A percentile compares a stretch with the other conserved stretches of the same genome.
phyloP scores from a whole-genome alignment of 2,329 filamentous ascomycete species.

The Paraphoma chrysanthemicola region DNA sequence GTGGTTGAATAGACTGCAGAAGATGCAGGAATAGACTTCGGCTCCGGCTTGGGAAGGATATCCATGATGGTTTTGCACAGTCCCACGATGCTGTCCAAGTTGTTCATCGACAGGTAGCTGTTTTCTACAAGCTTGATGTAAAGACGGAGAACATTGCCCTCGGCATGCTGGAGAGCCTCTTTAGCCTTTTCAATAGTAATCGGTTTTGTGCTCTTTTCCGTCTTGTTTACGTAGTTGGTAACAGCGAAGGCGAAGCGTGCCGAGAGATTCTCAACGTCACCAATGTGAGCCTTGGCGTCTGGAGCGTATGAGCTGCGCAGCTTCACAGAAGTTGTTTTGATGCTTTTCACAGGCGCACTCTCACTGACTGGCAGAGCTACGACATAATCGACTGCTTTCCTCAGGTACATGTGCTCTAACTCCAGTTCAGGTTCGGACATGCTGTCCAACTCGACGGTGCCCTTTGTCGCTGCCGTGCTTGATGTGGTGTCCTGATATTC shows the following conservation, averaged over 20 bases:
- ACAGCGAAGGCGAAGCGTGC: slow-evolving; percentile 27
- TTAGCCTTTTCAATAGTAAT: slow-evolving; percentile 18
- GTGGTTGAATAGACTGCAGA: not conserved
- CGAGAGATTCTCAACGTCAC: slow-evolving; percentile 20
- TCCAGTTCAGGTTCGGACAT: slow-evolving; percentile 15
- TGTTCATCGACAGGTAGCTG: slow-evolving; percentile 23
- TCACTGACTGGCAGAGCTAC: slow-evolving; percentile 12
- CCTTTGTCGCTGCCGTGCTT: no score
- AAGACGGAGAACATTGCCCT: slow-evolving; percentile 32
- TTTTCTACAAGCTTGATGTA: slow-evolving; percentile 27
- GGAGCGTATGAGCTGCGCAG: slow-evolving; percentile 18
- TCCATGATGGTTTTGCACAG: slow-evolving; percentile 29
- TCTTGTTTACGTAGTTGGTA: slow-evolving; percentile 25
- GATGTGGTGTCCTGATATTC: no score
- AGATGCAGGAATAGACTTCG: not conserved
- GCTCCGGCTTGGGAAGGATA: slow-evolving; percentile 21
- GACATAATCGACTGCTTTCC: slow-evolving; percentile 25
- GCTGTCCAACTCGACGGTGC: not conserved
- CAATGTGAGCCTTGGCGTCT: slow-evolving; percentile 1
- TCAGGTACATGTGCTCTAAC: slow-evolving; percentile 13
- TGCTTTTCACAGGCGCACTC: slow-evolving; percentile 4
- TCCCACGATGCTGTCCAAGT: slow-evolving; percentile 28
- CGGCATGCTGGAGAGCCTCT: slow-evolving; percentile 15
- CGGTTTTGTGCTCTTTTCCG: slow-evolving; percentile 12
- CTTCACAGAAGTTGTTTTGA: slow-evolving; percentile 26